Evolutionary conservation across 106 monocot species (phyloP), one percentile per base, ranked within the genome.

Genomic region (Allium cepa): DNA sequence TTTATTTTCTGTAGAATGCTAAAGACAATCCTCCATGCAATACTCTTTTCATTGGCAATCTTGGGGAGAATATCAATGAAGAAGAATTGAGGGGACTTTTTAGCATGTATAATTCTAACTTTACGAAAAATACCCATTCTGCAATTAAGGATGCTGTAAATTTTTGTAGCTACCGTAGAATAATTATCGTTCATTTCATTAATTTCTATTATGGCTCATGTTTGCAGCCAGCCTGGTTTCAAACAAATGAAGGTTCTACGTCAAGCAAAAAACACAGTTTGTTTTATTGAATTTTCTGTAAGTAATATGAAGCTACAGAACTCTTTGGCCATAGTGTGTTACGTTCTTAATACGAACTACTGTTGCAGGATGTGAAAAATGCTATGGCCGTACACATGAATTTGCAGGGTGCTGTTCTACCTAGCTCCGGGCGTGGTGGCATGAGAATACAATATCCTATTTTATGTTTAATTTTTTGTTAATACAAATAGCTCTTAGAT

Each of bases 371-470:
- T 76, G 83, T 92, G 69, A 77, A 57, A 68, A 80, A 65, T 73
- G 97, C 97, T 68, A 71, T 78, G 46, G 76, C 78, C 81, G 92
- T 90, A 70, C 97, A 92, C 70, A 86, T 87, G 60, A 97, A 80
- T 75, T 69, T 97, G 76, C 92, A 97, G 71, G 97, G 97, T 66
- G 92, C 89, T 50, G 89, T 97, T 75, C 69, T 97, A 71, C 79
- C 92, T 61, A 97, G 89, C 68, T 87, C 89, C 69, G 97, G 97
- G 26, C 97, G 92, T 59, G 88, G 85, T 74, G 97, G 97, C 65
- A 90, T 99, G 84, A 79, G 92, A 62, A 99, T 92, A 76, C 97
- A 92, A 92, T 99, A 92, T 99, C 97, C 92, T 99, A 92, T 76
- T 63, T 10, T 8, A 58, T 26, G 14, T 14, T 27, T 69, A 56